Percentiles rank a stretch among this genome's conserved stretches.
These are phyloP conservation scores for Kuraishia floccosa DNA, from an alignment of 805 yeast genomes.

Conservation along the genomic window DNA sequence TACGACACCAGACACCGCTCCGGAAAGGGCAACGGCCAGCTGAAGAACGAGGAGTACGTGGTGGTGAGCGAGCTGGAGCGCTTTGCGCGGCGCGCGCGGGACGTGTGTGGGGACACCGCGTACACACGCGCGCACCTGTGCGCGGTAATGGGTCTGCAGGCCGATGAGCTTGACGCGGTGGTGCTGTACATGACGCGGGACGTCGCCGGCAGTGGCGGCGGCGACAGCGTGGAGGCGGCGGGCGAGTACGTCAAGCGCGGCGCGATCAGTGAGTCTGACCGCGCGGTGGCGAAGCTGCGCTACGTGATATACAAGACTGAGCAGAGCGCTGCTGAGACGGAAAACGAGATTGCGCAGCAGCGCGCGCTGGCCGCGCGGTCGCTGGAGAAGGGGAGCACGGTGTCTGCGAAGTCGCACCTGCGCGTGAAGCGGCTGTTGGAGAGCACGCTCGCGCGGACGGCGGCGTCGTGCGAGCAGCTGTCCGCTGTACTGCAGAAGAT, in stretches of 20 bases:
- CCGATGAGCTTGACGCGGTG: no score
- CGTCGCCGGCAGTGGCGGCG: no score
- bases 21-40: neutral
- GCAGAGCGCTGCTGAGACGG: neutral
- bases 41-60: neutral
- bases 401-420: neutral
- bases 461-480: conserved; percentile 10
- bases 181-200: no score
- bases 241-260: conserved; percentile 6
- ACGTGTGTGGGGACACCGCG: no score
- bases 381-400: neutral
- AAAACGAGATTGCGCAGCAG: neutral
- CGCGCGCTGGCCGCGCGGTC: neutral
- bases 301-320: neutral
- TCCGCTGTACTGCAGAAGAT: conserved; percentile 10
- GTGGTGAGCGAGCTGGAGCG: neutral
- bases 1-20: neutral
- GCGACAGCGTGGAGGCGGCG: neutral
- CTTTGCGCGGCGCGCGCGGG: no score
- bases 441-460: neutral
- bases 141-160: no score
- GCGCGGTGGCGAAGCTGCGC: neutral
- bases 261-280: neutral
- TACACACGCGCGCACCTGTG: no score
- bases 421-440: neutral